Conservation (phyloP, 176 grass and related monocot species). For the Juncus inflexus region DNA sequence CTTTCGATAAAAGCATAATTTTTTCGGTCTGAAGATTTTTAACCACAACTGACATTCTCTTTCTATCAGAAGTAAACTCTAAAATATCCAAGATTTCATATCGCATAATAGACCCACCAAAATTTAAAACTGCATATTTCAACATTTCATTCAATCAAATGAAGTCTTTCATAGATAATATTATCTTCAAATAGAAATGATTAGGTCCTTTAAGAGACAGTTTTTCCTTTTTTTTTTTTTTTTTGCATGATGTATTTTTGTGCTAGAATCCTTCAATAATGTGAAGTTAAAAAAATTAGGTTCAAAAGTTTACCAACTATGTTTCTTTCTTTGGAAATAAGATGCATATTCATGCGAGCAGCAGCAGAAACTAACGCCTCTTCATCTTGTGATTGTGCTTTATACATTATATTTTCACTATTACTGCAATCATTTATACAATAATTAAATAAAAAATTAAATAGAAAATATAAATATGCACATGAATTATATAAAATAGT, state of each 20-base stretch:
- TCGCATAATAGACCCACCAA: constrained; percentile 43
- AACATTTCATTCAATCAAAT: too few relatives aligned
- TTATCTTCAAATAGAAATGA: too few relatives aligned
- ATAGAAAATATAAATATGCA: neutral
- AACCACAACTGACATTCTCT: constrained; percentile 85
- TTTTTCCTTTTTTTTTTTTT: too few relatives aligned
- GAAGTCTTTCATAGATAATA: too few relatives aligned
- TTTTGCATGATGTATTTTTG: too few relatives aligned
- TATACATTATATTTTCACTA: constrained; percentile 56
- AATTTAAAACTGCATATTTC: constrained; percentile 58
- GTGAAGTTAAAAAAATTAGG: too few relatives aligned
- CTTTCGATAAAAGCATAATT: constrained; percentile 76
- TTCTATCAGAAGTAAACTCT: constrained; percentile 95
- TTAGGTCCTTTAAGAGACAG: too few relatives aligned
- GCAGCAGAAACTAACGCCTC: constrained; percentile 86
- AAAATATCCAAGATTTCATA: constrained; percentile 72
- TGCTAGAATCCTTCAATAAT: too few relatives aligned
- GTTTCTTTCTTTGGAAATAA: constrained; percentile 57
- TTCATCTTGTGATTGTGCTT: constrained; percentile 96
- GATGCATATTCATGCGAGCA: constrained; percentile 69
- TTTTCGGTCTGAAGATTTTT: constrained; percentile 53
- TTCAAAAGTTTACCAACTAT: constrained; percentile 36
- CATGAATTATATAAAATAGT: constrained; percentile 7
- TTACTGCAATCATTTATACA: constrained; percentile 38
- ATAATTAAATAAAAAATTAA: constrained; percentile 23